Evolutionary conservation across 768 basidiomycete genomes (phyloP).

Genomic region (Saitozyma podzolica): DNA sequence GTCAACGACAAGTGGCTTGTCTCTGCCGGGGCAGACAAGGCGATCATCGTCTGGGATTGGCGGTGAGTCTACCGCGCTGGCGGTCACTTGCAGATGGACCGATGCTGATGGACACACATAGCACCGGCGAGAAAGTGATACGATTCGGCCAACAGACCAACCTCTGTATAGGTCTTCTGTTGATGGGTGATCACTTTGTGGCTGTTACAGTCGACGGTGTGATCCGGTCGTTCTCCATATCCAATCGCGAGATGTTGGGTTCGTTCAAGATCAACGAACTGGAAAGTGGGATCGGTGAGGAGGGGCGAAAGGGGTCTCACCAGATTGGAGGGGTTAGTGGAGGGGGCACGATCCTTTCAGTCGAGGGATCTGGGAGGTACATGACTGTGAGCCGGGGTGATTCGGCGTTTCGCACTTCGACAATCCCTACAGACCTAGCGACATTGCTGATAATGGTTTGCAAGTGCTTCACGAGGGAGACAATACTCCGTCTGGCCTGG

Average conservation of each 20-base stretch:
- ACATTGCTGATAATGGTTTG: too few species aligned
- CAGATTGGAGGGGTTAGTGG: constrained; percentile 64
- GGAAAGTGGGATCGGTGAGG: constrained; percentile 53
- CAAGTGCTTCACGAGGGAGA: too few species aligned
- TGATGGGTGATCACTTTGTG: constrained; percentile 78
- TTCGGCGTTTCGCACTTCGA: too few species aligned
- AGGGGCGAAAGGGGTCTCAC: not conserved
- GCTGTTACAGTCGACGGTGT: constrained; percentile 89
- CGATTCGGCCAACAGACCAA: constrained; percentile 92
- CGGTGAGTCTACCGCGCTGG: constrained; percentile 3
- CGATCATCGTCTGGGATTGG: constrained; percentile 65
- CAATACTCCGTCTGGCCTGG: too few species aligned
- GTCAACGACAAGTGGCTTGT: constrained; percentile 81
- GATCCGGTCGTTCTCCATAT: constrained; percentile 85
- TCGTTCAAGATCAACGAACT: constrained; percentile 85
- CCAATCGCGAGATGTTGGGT: constrained; percentile 84
- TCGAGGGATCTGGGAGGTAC: constrained; percentile 82
- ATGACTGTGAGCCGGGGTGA: constrained; percentile 68
- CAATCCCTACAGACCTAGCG: too few species aligned
- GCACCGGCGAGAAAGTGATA: constrained; percentile 81
- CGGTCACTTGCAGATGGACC: not conserved
- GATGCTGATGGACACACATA: constrained; percentile 37
- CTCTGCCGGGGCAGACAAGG: constrained; percentile 73
- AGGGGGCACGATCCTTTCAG: constrained; percentile 59
- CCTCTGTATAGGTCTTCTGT: constrained; percentile 84